A percentile compares a stretch with the other conserved stretches of the same genome.
Conservation (phyloP, 305 asterid genomes). For the Fraxinus floribunda region DNA sequence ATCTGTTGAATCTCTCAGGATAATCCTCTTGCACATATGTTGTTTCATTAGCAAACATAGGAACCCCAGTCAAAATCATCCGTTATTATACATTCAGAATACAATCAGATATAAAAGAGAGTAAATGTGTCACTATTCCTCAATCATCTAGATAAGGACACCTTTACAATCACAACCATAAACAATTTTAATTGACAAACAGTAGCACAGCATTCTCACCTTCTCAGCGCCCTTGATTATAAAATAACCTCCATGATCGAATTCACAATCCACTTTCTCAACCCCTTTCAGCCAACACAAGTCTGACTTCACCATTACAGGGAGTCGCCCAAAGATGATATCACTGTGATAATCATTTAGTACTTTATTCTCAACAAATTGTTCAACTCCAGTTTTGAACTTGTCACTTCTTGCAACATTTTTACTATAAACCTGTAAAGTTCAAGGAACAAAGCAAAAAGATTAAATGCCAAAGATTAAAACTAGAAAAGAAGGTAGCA, state of each 20-base stretch:
- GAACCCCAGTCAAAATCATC: not conserved
- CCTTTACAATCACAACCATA: conserved; percentile 6
- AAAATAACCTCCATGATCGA: conserved; percentile 91
- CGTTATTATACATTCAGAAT: not conserved
- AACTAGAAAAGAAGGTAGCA: not conserved
- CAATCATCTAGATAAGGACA: not conserved
- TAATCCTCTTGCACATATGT: not conserved
- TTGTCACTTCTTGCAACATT: conserved; percentile 67
- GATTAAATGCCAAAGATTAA: not conserved
- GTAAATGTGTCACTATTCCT: not conserved
- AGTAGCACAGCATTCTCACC: conserved; percentile 43
- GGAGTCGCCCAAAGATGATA: conserved; percentile 66
- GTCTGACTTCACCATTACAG: conserved; percentile 90
- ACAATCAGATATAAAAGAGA: not conserved
- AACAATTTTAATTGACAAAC: not conserved
- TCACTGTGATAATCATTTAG: conserved; percentile 38
- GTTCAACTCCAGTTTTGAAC: conserved; percentile 73
- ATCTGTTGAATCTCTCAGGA: not conserved
- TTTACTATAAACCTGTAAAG: conserved; percentile 62
- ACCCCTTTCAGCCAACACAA: conserved; percentile 61
- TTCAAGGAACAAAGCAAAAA: conserved; percentile 4
- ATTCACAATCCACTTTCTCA: conserved; percentile 71
- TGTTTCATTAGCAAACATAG: not conserved
- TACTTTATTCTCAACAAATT: conserved; percentile 44
- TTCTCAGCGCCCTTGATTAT: conserved; percentile 95